phyloP scores from a whole-genome alignment of 768 basidiomycete genomes.

The Xerocomellus chrysenteron region DNA sequence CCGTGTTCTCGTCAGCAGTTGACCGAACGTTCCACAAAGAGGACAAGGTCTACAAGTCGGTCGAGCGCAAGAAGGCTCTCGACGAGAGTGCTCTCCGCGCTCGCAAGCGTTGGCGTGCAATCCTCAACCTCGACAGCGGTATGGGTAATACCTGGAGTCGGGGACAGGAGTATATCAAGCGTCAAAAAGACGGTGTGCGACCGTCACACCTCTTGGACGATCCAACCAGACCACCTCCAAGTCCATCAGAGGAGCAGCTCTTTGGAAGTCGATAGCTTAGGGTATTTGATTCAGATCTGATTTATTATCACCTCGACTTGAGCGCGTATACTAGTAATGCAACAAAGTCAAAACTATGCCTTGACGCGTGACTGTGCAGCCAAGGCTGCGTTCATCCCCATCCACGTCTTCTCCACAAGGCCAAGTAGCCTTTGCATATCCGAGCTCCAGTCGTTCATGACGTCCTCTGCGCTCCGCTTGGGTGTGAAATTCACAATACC shows the following conservation, averaged over 20 bases:
- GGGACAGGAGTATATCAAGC: constrained; percentile 66
- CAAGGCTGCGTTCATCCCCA: constrained; percentile 89
- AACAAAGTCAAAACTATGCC: constrained; percentile 30
- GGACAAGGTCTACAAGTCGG: constrained; percentile 57
- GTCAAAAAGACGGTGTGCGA: constrained; percentile 70
- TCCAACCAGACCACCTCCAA: constrained; percentile 13
- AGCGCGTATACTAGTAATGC: constrained; percentile 16
- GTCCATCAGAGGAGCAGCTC: constrained; percentile 26
- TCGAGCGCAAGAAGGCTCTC: constrained; percentile 52
- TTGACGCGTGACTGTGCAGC: constrained; percentile 73
- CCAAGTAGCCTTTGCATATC: constrained; percentile 92
- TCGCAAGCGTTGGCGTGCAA: constrained; percentile 76
- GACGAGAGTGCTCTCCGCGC: constrained; percentile 62
- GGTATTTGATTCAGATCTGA: neutral
- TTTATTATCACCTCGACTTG: neutral
- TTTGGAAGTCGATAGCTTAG: constrained; percentile 18
- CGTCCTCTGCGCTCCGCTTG: constrained; percentile 83
- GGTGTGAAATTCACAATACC: constrained; percentile 87
- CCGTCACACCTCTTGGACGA: constrained; percentile 64
- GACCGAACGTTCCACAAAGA: constrained; percentile 62
- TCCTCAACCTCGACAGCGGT: constrained; percentile 45
- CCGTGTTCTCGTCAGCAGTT: constrained; percentile 61
- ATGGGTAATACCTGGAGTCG: constrained; percentile 60
- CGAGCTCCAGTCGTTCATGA: constrained; percentile 97
- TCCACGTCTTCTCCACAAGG: constrained; percentile 98